Evolutionary conservation across 1,284 basidiomycete species (phyloP).

Genomic region (Papiliotrema nemorosa): DNA sequence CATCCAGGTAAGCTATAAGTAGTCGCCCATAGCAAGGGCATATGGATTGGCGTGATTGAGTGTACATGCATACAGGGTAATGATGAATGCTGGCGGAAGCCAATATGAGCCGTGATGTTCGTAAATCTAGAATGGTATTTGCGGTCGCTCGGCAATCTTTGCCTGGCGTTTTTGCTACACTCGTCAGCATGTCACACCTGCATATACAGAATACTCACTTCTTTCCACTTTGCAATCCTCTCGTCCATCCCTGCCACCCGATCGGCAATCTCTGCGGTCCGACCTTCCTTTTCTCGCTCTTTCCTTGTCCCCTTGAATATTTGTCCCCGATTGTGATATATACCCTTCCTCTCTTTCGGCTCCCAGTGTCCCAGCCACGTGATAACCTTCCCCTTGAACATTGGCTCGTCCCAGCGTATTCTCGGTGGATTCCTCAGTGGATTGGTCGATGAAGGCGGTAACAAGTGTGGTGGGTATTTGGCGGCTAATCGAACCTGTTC

Average conservation of each 20-base stretch:
- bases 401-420: conserved; percentile 4
- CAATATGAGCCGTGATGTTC: not conserved
- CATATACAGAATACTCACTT: conserved; percentile 27
- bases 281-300: conserved; percentile 31
- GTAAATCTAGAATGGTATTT: conserved; percentile 33
- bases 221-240: conserved; percentile 42
- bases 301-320: conserved; percentile 45
- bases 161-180: conserved; percentile 21
- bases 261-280: conserved; percentile 29
- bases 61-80: conserved; percentile 6
- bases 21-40: not conserved
- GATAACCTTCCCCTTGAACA: conserved; percentile 16
- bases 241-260: conserved; percentile 44
- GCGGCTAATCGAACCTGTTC: conserved; percentile 33
- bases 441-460: conserved; percentile 32
- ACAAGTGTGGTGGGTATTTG: conserved; percentile 18
- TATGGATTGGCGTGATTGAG: not conserved
- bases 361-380: conserved; percentile 12
- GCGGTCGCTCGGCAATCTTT: conserved; percentile 19
- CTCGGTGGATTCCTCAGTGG: conserved; percentile 1
- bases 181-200: not conserved
- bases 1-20: not conserved
- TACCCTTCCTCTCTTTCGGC: conserved; percentile 12
- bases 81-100: not conserved
- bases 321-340: conserved; percentile 30